Evolutionary conservation across 352 stramenopile species (phyloP), one percentile per base, ranked within the genome.

Genomic region (Pythium myriotylum): DNA sequence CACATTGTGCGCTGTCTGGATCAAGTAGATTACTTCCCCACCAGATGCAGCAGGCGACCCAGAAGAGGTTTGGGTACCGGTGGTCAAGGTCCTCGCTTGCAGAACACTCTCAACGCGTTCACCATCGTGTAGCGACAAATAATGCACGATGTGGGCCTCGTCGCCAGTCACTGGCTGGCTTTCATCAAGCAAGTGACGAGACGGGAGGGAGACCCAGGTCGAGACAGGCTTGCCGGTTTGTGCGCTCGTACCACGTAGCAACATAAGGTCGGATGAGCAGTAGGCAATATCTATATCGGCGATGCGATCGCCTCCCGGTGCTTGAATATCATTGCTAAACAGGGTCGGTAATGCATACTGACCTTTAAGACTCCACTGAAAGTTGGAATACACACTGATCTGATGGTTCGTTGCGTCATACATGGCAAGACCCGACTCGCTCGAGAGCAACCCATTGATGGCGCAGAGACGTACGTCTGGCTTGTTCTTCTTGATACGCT

Each of bases 191-290:
- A 53, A 20, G 46, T 87, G 80, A 53, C 84, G 83, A 10, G 84
- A 90, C 2, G 84, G 83, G 17, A 92, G 77, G 24, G 86, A 93
- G 27, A 95, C 68, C 87, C 87, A 95, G 53, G 79, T 85, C 13
- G 87, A 81, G 47, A 95, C 67, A 29, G 61, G 77, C 54, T 73
- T 33, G 22, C 73, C 64, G 0, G 72, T 72, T 13, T 65, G 54
- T 8, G 68, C 58, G 4, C 52, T 76, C 7, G 58, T 73, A 8
- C 76, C 87, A 62, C 93, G 87, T 3, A 95, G 66, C n/a, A 95
- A 67, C 76, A 94, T 81, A 20, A 95, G 61, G 41, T 95, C 85
- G 0, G 80, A 85, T 32, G 87, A 94, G 53, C 83, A 92, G 67
- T 93, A 94, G 5, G 71, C 77, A 22, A 95, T 63, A 14, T 91